These are phyloP conservation scores for Begonia masoniana DNA, from an alignment of 306 rosid species.

Conservation along the genomic window DNA sequence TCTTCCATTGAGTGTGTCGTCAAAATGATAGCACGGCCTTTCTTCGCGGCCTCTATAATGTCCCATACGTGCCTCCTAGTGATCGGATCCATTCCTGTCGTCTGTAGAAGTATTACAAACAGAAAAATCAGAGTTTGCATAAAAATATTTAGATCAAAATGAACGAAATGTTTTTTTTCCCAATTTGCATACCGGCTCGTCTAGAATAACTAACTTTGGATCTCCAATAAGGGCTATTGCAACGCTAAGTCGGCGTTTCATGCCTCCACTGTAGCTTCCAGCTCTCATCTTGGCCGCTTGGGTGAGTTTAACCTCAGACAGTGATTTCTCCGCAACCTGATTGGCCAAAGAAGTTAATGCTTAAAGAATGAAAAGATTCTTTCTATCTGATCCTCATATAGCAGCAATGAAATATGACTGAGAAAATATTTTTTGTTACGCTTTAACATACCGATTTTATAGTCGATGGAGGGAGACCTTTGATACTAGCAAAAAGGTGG, in stretches of 20 bases:
- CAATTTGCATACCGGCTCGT: conserved; percentile 60
- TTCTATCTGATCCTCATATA: background rate
- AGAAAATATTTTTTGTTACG: conserved; percentile 8
- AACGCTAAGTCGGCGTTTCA: conserved; percentile 87
- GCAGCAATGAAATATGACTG: background rate
- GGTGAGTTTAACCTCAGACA: conserved; percentile 62
- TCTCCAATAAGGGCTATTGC: conserved; percentile 85
- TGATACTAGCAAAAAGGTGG: conserved; percentile 66
- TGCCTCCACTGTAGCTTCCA: conserved; percentile 91
- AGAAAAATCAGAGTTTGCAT: conserved; percentile 5
- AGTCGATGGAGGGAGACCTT: conserved; percentile 58
- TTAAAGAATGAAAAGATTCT: background rate
- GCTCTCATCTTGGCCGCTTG: conserved; percentile 64
- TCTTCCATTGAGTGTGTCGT: conserved; percentile 99
- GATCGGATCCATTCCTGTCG: conserved; percentile 95
- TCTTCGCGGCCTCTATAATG: conserved; percentile 72
- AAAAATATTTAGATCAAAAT: conserved; percentile 7
- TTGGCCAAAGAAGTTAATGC: conserved; percentile 9
- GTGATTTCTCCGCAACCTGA: conserved; percentile 41
- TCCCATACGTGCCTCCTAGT: conserved; percentile 94
- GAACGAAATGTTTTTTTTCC: background rate
- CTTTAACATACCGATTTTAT: conserved; percentile 39
- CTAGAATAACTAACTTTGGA: conserved; percentile 69
- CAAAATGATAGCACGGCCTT: conserved; percentile 67
- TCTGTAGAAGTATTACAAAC: conserved; percentile 19